phyloP scores from a whole-genome alignment of 176 grass and related monocot species.

The Carex myosuroides region DNA sequence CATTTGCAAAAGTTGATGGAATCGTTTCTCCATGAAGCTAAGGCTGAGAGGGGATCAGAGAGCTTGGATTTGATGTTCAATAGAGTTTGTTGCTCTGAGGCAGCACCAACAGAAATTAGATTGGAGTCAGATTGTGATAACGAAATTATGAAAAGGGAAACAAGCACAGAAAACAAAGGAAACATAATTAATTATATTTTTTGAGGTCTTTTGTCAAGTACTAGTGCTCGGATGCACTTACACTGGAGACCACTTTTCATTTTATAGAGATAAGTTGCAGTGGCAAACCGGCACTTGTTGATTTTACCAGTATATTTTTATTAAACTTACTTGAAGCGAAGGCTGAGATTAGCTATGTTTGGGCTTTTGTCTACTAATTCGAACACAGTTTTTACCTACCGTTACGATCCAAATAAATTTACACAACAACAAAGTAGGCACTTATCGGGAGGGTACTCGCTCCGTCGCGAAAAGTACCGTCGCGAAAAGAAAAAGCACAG shows the following conservation, averaged over 20 bases:
- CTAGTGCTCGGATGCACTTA: not conserved
- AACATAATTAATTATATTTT: not conserved
- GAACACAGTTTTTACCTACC: no score
- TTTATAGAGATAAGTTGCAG: not conserved
- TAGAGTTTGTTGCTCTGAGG: slow-evolving; percentile 12
- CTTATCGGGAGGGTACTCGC: no score
- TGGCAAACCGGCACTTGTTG: no score
- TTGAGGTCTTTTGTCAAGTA: not conserved
- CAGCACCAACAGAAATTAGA: not conserved
- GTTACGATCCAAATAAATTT: no score
- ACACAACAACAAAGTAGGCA: no score
- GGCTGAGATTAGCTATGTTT: no score
- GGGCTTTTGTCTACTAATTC: no score
- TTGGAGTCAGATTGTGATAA: not conserved
- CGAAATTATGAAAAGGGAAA: not conserved
- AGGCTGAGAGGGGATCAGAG: not conserved
- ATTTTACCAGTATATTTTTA: no score
- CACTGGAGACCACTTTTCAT: not conserved
- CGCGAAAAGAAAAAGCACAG: no score
- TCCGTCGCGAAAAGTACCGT: no score
- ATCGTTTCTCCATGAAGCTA: slow-evolving; percentile 10
- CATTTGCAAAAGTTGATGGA: not conserved
- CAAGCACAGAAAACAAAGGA: not conserved
- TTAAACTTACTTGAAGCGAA: no score
- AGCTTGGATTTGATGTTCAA: slow-evolving; percentile 27